A percentile compares a stretch with the other conserved stretches of the same genome.
phyloP scores from a whole-genome alignment of 495 filamentous ascomycete genomes.

The Penicillium riverlandense region DNA sequence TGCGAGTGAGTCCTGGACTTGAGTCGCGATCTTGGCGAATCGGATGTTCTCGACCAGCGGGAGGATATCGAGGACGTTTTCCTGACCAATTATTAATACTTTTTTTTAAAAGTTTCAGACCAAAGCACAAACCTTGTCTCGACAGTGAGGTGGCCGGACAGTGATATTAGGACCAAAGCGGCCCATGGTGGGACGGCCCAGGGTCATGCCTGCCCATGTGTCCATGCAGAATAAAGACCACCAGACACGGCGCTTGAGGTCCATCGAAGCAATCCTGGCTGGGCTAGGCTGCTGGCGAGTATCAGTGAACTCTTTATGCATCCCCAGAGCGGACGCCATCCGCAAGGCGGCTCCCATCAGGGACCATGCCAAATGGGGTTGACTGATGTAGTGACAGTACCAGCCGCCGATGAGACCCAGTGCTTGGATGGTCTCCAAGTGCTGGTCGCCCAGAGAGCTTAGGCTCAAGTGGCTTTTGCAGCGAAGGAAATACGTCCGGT shows the following conservation, averaged over 20 bases:
- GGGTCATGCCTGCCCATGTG: constrained; percentile 69
- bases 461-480: constrained; percentile 57
- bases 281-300: constrained; percentile 32
- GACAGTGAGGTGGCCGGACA: constrained; percentile 57
- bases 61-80: constrained; percentile 50
- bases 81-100: constrained; percentile 31
- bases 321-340: constrained; percentile 63
- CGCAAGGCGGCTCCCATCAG: constrained; percentile 53
- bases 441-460: constrained; percentile 46
- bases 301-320: constrained; percentile 61
- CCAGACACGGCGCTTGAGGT: constrained; percentile 67
- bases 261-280: constrained; percentile 26
- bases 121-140: constrained; percentile 38
- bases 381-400: constrained; percentile 71
- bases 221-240: constrained; percentile 77
- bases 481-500: constrained; percentile 65
- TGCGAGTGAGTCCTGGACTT: constrained; percentile 70
- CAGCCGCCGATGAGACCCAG: constrained; percentile 62
- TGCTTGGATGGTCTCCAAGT: constrained; percentile 62
- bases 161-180: constrained; percentile 68
- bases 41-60: constrained; percentile 71
- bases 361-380: constrained; percentile 58
- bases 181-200: constrained; percentile 71
- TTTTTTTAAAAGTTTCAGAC: neutral
- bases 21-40: constrained; percentile 72